Base-by-base conservation (phyloP, 352 stramenopile genomes). In the Globisporangium mamillatum region DNA sequence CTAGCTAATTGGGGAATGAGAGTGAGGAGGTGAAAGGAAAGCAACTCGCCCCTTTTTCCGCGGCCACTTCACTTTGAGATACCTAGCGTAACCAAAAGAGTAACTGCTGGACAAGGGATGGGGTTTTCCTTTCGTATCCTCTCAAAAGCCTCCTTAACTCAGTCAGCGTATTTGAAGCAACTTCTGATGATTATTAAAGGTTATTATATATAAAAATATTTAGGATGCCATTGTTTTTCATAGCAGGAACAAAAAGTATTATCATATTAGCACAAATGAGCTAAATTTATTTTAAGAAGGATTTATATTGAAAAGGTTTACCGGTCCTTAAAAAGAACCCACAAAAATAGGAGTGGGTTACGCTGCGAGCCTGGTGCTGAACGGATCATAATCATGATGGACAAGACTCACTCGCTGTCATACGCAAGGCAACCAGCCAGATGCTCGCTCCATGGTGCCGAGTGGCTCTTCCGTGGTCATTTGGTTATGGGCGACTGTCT, bases 1-100 rank as follows among this genome's bases (percentile, higher is more conserved):
- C 53, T 58, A 25, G 59, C 38, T 27, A 56, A 68, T 68, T 68
- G 25, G 18, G 24, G 25, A 68, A 57, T 69, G 41, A 57, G 32
- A 32, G 24, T 38, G 52, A 58, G 12, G 24, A 44, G 38, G 14
- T 50, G 41, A 50, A 50, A 50, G 16, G 16, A n/a, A 50, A 50
- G 3, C 16, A 50, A 50, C 16, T 16, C 14, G 5, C 41, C 41
- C 41, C 41, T 50, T 50, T 48, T 50, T 50, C 16, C 41, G 41
- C 5, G 41, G 16, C 16, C 41, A n/a, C 36, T 41, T 55, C 34
- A 53, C 54, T 59, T 59, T 59, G 54, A 59, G 54, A 8, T 27
- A 36, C 24, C 5, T 10, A 56, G 50, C 50, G 50, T 57, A 57
- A 57, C 50, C 50, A 8, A 27, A 10, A 25, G 50, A 6, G 50